Evolutionary conservation across 202 grass and related monocot genomes (phyloP), one percentile per base, ranked within the genome.

Genomic region (Panicum virgatum): DNA sequence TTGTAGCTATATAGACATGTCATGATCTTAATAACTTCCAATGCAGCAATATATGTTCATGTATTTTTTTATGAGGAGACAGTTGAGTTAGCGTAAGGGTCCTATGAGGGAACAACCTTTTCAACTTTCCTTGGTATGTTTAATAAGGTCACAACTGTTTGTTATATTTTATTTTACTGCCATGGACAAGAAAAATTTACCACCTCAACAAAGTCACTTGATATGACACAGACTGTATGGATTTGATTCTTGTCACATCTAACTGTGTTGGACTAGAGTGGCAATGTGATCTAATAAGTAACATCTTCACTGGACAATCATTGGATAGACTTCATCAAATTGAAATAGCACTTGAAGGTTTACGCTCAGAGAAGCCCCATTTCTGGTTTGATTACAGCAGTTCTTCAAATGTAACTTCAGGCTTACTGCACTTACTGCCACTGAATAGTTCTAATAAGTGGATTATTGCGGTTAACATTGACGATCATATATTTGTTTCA

Each of bases 391-490:
- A 48, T 52, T 79, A 32, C 53, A 56, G 26, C 25, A 76, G 15
- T 3, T 34, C 3, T 71, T 25, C 3, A 73, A 75, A 66, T 72
- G 50, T 12, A 67, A 80, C 45, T 66, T n/a, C 25, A 74, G 34
- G 20, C 58, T 43, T 73, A 27, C 11, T 16, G 5, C 3, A 54
- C 12, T 46, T 77, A 37, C 25, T 63, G 4, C 48, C 10, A 34
- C 32, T 5, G 20, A 71, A 30, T 44, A 63, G 13, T 62, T 36
- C 40, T 65, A 59, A 65, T n/a, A 66, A 83, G 66, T 48, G 39
- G 40, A 79, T 43, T 37, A 12, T 50, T 79, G 44, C 6, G 29
- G 66, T 72, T 69, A 50, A 64, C 19, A 12, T 75, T 50, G 73
- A 14, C 2, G 0, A 22, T 34, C 0, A 7, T 52, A 76, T 58